phyloP scores from a whole-genome alignment of 148 eudicot species.

The Camellia lanceoleosa region DNA sequence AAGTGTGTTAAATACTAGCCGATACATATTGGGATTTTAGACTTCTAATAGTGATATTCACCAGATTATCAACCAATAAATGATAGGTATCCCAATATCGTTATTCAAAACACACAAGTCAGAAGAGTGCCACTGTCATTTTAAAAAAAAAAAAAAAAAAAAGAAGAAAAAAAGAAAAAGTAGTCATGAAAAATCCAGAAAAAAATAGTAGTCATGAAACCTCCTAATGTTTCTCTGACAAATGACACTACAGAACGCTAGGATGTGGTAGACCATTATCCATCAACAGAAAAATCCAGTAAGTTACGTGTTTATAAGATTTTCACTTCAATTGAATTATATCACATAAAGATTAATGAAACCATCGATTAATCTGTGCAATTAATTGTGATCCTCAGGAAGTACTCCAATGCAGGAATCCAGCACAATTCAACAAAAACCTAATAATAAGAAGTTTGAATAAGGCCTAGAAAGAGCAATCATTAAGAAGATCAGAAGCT shows the following conservation, averaged over 20 bases:
- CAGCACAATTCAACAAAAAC: constrained; percentile 2
- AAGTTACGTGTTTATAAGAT: neutral
- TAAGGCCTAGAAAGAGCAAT: neutral
- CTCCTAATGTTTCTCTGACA: neutral
- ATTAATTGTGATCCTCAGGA: neutral
- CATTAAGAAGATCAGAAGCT: neutral
- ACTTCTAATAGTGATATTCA: too few species aligned
- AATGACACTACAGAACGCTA: constrained; percentile 4
- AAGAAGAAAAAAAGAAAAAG: neutral
- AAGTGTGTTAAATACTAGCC: too few species aligned
- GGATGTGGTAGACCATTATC: neutral
- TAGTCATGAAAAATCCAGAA: neutral
- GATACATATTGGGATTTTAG: too few species aligned
- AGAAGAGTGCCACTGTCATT: constrained; percentile 3
- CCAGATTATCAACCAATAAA: too few species aligned
- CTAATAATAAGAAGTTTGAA: neutral
- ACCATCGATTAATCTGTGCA: neutral
- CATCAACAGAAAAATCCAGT: neutral
- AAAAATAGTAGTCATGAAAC: neutral
- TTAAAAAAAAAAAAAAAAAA: neutral
- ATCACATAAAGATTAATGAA: neutral
- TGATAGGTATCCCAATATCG: too few species aligned
- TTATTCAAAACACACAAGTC: neutral
- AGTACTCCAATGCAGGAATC: neutral
- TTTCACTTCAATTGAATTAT: neutral